Base-by-base conservation (phyloP, 1,284 basidiomycete genomes). In the Malassezia globosa region DNA sequence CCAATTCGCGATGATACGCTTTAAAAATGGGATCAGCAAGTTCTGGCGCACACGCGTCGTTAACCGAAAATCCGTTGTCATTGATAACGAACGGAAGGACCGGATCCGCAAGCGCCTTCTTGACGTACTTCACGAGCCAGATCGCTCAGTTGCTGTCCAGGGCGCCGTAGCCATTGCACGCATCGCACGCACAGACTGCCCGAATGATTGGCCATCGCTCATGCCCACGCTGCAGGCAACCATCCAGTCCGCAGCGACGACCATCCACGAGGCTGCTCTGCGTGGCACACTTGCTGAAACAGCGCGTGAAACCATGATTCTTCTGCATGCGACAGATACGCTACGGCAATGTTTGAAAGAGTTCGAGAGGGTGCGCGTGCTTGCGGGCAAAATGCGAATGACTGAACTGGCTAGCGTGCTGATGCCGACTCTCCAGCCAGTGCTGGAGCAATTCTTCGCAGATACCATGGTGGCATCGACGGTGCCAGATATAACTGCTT, bases 1-100 rank as follows among this genome's bases (percentile, higher is more conserved):
- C 39, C 42, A 46, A n/a, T 48, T 66, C 2, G 67, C 66, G 27
- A 63, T 66, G 48, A 71, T 71, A 25, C 63, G 68, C 18, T 63
- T 71, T 60, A 71, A 71, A 50, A 68, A 71, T 51, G 68, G 64
- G 24, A 56, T 66, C 45, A 57, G 63, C 42, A 66, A 64, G 50
- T 66, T 51, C 43, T 71, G 68, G 68, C 48, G 68, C 5, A 53
- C 54, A 27, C 58, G 67, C 5, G 56, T 69, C 45, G 55, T 64
- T 41, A 53, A 55, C 25, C 54, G 59, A 13, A 53, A 57, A 19
- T 58, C 51, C 18, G 56, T 68, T 43, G 57, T 60, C 39, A 65
- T 71, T 35, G 44, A 54, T 11, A 14, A 53, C 13, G 57, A 64
- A 23, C 49, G 56, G 13, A 69, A 69, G 52, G 58, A 56, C 33